Evolutionary conservation across 306 rosid species (phyloP).

Genomic region (Rubus idaeus): DNA sequence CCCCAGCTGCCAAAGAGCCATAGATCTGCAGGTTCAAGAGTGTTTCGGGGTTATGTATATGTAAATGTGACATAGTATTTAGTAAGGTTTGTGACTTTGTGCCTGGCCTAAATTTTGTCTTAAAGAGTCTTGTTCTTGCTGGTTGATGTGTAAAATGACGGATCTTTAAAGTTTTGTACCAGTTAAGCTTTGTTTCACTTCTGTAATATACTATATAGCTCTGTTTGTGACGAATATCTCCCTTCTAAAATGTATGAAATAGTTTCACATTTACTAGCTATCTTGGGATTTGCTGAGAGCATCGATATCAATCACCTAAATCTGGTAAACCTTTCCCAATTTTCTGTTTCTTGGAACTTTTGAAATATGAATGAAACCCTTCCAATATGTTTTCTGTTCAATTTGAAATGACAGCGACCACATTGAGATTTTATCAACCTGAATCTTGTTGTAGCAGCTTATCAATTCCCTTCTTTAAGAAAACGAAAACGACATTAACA

Average conservation of each 20-base stretch:
- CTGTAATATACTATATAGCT: not conserved
- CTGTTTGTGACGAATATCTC: not conserved
- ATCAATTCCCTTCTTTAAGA: not conserved
- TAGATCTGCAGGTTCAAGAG: no score
- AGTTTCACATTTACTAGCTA: not conserved
- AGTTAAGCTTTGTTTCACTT: conserved; percentile 6
- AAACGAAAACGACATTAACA: not conserved
- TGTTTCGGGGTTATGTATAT: not conserved
- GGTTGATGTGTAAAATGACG: conserved; percentile 17
- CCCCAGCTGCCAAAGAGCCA: conserved; percentile 19
- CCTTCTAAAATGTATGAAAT: not conserved
- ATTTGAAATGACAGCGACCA: not conserved
- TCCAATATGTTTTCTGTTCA: not conserved
- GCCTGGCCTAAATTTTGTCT: conserved; percentile 13
- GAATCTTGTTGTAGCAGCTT: not conserved
- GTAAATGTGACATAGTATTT: not conserved
- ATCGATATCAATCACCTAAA: not conserved
- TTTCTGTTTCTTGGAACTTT: not conserved
- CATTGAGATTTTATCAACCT: not conserved
- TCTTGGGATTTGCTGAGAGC: not conserved
- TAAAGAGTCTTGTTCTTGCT: not conserved
- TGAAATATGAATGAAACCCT: not conserved
- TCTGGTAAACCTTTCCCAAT: not conserved
- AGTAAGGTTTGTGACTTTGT: conserved; percentile 9
- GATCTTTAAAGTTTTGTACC: not conserved